These are phyloP conservation scores for Drechslerella coelobrocha DNA, from an alignment of 2,329 filamentous ascomycete species.

Conservation along the genomic window DNA sequence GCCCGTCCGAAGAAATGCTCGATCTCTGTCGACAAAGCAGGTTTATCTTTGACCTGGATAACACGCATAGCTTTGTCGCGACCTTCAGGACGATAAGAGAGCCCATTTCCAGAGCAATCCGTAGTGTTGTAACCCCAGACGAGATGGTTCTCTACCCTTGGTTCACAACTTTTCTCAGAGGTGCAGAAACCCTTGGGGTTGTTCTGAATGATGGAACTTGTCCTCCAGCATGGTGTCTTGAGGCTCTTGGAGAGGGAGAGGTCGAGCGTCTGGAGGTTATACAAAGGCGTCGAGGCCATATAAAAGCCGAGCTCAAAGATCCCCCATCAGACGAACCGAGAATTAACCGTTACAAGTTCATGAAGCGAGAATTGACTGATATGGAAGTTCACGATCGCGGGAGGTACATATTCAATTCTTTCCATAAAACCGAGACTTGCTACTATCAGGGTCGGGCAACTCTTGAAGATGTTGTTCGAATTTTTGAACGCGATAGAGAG, in stretches of 20 bases:
- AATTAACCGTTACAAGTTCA: background rate
- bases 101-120: constrained; percentile 11
- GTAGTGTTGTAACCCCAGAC: constrained; percentile 1
- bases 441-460: constrained; percentile 35
- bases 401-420: constrained; percentile 37
- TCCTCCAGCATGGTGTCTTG: constrained; percentile 7
- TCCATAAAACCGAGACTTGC: constrained; percentile 5
- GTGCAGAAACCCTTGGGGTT: constrained; percentile 10
- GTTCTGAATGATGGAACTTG: constrained; percentile 10
- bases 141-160: constrained; percentile 11
- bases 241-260: background rate
- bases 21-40: constrained; percentile 18
- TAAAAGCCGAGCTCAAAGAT: background rate
- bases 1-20: constrained; percentile 18
- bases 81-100: constrained; percentile 14
- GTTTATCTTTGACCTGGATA: constrained; percentile 29
- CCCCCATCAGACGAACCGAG: background rate
- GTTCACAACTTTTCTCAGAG: background rate
- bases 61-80: constrained; percentile 15
- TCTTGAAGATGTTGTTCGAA: constrained; percentile 18
- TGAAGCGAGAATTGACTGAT: background rate
- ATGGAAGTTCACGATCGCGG: constrained; percentile 29
- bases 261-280: constrained; percentile 13
- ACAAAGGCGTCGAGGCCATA: background rate
- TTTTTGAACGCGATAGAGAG: constrained; percentile 5